Evolutionary conservation across 768 basidiomycete species (phyloP).

Genomic region (Boletus reticuloceps): DNA sequence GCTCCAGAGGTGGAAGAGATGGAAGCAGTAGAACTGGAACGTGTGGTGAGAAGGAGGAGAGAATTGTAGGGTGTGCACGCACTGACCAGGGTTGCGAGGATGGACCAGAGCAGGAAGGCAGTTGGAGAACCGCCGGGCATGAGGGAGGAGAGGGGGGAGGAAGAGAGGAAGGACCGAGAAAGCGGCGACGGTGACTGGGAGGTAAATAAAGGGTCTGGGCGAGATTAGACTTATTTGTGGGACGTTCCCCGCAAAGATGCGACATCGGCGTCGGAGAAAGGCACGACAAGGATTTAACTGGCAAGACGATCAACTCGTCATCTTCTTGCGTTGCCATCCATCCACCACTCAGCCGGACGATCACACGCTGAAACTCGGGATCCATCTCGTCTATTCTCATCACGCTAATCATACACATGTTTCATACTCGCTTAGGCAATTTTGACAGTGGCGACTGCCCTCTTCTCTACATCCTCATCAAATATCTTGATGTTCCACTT

Average conservation of each 20-base stretch:
- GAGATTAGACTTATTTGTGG: conserved; percentile 11
- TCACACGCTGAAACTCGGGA: not conserved
- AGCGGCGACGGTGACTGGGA: not conserved
- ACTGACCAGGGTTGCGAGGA: conserved; percentile 62
- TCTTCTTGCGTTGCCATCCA: not conserved
- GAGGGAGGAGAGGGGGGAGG: conserved; percentile 16
- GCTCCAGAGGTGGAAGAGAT: conserved; percentile 73
- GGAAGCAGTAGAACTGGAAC: conserved; percentile 60
- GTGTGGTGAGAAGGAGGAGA: not conserved
- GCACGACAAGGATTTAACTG: too few species aligned
- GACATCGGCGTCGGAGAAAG: not conserved
- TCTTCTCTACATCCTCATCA: conserved; percentile 55
- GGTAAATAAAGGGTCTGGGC: not conserved
- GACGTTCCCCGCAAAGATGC: conserved; percentile 24
- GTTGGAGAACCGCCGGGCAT: conserved; percentile 77
- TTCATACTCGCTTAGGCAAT: conserved; percentile 19
- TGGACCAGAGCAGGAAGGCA: conserved; percentile 75
- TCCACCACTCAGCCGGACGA: too few species aligned
- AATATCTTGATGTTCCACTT: conserved; percentile 76
- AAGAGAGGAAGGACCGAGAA: not conserved
- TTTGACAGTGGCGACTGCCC: conserved; percentile 32
- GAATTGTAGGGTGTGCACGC: not conserved
- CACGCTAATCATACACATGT: conserved; percentile 1
- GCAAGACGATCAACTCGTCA: not conserved
- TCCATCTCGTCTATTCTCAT: not conserved